Evolutionary conservation across 345 rosid genomes (phyloP), one percentile per base, ranked within the genome.

Genomic region (Gossypium rotundifolium): DNA sequence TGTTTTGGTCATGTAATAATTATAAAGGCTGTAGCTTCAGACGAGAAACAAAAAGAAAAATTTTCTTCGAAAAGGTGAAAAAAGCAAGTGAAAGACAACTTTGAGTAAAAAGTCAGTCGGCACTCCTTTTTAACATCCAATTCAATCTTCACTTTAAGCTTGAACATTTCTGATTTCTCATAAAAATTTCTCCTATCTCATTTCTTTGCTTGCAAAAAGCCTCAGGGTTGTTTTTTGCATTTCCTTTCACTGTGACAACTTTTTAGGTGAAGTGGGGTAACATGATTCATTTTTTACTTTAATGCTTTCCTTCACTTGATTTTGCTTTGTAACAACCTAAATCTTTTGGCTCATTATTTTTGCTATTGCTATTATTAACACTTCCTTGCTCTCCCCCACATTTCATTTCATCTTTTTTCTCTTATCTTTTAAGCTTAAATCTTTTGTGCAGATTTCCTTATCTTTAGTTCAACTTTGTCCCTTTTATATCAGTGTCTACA

Each of bases 231-330:
- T 3, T 48, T 65, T 3, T 3, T 14, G 48, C 27, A 17, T 46
- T 46, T 12, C 13, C 23, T 48, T 62, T 14, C 18, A 46, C 46
- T 46, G 23, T 0, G 18, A 68, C 57, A 60, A 55, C 40, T 25
- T 55, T 68, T 23, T 65, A 74, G 77, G 76, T 49, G 61, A 13
- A 25, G 81, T 78, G 82, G 81, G 85, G 79, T 55, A 72, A 64
- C 27, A 25, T 79, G 60, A 71, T 40, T 53, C 54, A 48, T 71
- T 75, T 29, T 77, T 42, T 78, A 72, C 75, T 73, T 69, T 25
- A 72, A 65, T 57, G 58, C 27, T 44, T 25, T 71, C 13, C 17
- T 53, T 72, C 74, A 42, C 65, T 78, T 71, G 79, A 72, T 81
- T 72, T 73, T 78, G 78, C 79, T 69, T 80, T 9, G 25, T n/a